These are phyloP conservation scores for Kwoniella botswanensis DNA, from an alignment of 768 basidiomycete species.

Conservation along the genomic window DNA sequence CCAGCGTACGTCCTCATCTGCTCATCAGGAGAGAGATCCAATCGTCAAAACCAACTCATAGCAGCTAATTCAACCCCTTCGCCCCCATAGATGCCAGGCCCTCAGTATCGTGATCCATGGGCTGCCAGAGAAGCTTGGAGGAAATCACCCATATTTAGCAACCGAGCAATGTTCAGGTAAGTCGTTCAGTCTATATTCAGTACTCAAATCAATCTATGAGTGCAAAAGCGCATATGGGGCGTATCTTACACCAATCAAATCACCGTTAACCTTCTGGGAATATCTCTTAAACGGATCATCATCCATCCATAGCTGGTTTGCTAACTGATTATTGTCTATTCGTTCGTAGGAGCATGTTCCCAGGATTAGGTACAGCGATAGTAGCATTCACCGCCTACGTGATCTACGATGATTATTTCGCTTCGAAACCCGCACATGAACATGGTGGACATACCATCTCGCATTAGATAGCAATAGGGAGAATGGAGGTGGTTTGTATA, in stretches of 20 bases:
- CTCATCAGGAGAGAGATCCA: no score
- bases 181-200: conserved; percentile 3
- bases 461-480: neutral
- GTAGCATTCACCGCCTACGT: conserved; percentile 93
- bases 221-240: neutral
- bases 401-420: conserved; percentile 70
- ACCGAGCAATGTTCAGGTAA: conserved; percentile 76
- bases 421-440: conserved; percentile 40
- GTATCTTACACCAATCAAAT: neutral
- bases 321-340: neutral
- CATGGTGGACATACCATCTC: conserved; percentile 25
- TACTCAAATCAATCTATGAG: neutral
- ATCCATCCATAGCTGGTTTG: no score
- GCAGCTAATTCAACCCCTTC: neutral
- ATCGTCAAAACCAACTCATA: no score
- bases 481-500: neutral
- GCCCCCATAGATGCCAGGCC: conserved; percentile 43
- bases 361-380: conserved; percentile 90
- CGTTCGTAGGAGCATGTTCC: conserved; percentile 73
- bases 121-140: conserved; percentile 92
- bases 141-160: conserved; percentile 84
- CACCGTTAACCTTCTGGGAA: neutral
- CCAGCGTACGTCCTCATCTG: neutral
- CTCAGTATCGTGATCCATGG: conserved; percentile 85
- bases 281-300: no score